Evolutionary conservation across 2,329 filamentous ascomycete genomes (phyloP), one percentile per base, ranked within the genome.

Genomic region (Ophiostoma australiae): DNA sequence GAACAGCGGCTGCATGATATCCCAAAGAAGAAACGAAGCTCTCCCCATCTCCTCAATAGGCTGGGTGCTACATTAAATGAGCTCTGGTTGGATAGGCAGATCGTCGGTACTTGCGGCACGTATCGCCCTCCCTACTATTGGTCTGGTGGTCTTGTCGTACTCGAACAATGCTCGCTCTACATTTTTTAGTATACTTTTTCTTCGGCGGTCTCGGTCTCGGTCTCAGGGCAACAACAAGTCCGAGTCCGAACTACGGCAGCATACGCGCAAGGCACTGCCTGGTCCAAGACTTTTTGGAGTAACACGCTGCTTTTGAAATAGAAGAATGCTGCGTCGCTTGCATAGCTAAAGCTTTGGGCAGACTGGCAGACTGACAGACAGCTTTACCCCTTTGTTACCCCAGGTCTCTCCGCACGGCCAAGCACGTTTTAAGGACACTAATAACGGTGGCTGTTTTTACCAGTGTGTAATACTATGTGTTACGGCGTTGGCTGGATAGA

Each of bases 331-430:
- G 52, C 11, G 1, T 58, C 23, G 52, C n/a, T 27, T 58, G 23
- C 10, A 27, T 27, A 52, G 31, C 8, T 27, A 20, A 48, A 48
- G 17, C 44, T 48, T 20, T 7, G 20, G 7, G n/a, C 13, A 39
- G 37, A 39, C 13, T 39, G 5, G 10, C 13, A 39, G 10, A 39
- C 3, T 2, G 37, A 39, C 37, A 39, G 37, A 39, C 52, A 27
- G n/a, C 52, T 58, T 27, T 27, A 48, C 17, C 44, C 44, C 44
- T 17, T 58, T 13, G 15, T 58, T 58, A 63, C 58, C 58, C 58
- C 58, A 63, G 58, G 58, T 63, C 58, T 63, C 58, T 63, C 58
- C 58, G 58, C 58, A 63, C 58, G 13, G 58, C 58, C 58, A 61
- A 35, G 55, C 52, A 27, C 11, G 52, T 27, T 13, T n/a, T 58